phyloP scores from a whole-genome alignment of 2,329 filamentous ascomycete genomes.

The Hypomyces rosellus region DNA sequence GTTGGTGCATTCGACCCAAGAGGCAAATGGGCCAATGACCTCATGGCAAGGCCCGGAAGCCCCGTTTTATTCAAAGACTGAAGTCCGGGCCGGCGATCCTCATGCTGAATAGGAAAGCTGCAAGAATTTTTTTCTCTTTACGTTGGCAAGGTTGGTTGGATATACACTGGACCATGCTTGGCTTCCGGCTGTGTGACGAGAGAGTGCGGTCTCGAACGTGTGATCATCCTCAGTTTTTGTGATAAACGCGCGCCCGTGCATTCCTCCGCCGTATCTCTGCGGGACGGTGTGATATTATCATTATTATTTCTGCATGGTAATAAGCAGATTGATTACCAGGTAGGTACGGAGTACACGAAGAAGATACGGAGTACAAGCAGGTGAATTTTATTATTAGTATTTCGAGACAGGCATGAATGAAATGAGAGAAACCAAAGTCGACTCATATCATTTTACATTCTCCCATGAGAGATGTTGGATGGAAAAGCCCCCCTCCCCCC shows the following conservation, averaged over 20 bases:
- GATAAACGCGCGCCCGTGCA: background rate
- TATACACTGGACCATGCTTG: background rate
- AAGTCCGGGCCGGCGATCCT: background rate
- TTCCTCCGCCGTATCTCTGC: background rate
- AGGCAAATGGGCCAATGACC: background rate
- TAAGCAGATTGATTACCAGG: no score
- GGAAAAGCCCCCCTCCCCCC: background rate
- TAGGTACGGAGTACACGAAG: no score
- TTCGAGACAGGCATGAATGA: no score
- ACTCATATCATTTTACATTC: no score
- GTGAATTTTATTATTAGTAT: no score
- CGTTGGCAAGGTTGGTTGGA: background rate
- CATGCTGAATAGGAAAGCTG: background rate
- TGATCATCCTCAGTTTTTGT: background rate
- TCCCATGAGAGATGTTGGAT: background rate
- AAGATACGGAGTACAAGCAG: no score
- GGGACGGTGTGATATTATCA: background rate
- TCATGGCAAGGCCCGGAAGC: background rate
- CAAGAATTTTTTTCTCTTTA: background rate
- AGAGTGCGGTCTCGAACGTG: slow-evolving; percentile 4
- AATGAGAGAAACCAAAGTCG: no score
- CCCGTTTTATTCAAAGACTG: slow-evolving; percentile 2
- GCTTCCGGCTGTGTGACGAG: background rate
- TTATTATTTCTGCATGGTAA: background rate
- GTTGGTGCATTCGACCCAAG: background rate